phyloP scores from a whole-genome alignment of 176 grass and related monocot species.

The Eleusine coracana region DNA sequence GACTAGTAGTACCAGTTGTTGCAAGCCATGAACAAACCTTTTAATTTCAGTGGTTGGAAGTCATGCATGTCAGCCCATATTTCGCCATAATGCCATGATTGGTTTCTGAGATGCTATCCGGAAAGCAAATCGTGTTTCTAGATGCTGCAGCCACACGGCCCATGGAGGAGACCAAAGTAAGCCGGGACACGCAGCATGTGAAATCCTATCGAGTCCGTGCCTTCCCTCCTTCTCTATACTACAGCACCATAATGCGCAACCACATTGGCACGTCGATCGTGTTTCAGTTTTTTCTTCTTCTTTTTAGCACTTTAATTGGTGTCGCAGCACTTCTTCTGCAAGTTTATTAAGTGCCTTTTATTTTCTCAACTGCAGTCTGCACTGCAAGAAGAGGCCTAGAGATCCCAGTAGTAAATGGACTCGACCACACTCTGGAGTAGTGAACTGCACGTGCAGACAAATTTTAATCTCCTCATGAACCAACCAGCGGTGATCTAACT shows the following conservation, averaged over 20 bases:
- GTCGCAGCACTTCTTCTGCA: neutral
- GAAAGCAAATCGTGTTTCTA: slow-evolving; percentile 29
- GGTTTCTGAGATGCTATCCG: neutral
- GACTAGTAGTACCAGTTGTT: neutral
- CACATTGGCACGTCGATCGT: neutral
- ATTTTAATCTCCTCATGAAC: no score
- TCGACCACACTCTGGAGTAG: no score
- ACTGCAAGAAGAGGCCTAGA: neutral
- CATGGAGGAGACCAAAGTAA: neutral
- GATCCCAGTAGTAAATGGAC: no score
- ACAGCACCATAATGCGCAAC: neutral
- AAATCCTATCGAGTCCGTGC: slow-evolving; percentile 26
- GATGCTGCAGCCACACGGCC: slow-evolving; percentile 21
- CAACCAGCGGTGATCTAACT: no score
- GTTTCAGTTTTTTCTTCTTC: neutral
- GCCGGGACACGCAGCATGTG: slow-evolving; percentile 29
- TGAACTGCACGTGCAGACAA: no score
- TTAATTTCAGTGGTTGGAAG: slow-evolving; percentile 45
- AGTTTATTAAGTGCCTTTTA: neutral
- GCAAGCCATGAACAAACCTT: slow-evolving; percentile 20
- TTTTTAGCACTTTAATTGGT: neutral
- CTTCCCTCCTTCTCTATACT: neutral
- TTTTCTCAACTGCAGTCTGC: neutral
- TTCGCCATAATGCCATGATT: slow-evolving; percentile 12
- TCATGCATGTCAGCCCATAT: slow-evolving; percentile 40